A percentile compares a stretch with the other conserved stretches of the same genome.
These are phyloP conservation scores for Skeletonema marinoi DNA, from an alignment of 108 stramenopile genomes.

Conservation along the genomic window DNA sequence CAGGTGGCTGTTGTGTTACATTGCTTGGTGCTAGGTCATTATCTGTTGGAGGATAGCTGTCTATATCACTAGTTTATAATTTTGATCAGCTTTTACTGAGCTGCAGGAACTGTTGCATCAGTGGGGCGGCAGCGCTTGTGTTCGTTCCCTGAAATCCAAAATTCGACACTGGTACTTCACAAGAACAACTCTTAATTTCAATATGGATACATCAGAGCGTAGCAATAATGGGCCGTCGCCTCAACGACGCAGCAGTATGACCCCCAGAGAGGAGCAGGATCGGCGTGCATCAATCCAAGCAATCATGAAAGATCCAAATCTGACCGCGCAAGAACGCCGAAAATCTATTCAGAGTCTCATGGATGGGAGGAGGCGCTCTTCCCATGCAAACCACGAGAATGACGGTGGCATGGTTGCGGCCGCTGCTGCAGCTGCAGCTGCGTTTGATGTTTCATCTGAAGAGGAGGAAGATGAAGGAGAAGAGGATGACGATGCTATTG, in stretches of 20 bases:
- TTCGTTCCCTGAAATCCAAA: not conserved
- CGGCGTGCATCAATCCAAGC: conserved; percentile 81
- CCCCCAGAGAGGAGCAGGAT: conserved; percentile 53
- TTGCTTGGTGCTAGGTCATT: too few species aligned
- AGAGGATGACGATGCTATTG: conserved; percentile 9
- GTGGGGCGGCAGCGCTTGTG: not conserved
- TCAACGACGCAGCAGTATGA: conserved; percentile 38
- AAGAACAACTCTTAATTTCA: not conserved
- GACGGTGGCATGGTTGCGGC: conserved; percentile 2
- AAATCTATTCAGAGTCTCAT: conserved; percentile 81
- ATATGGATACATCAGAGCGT: not conserved
- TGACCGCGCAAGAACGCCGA: conserved; percentile 67
- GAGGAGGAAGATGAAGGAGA: conserved; percentile 13
- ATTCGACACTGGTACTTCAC: not conserved
- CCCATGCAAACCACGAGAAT: conserved; percentile 30
- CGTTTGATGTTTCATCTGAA: conserved; percentile 21
- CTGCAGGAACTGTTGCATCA: not conserved
- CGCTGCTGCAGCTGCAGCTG: conserved; percentile 39
- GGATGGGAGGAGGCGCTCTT: conserved; percentile 85
- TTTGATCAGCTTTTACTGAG: too few species aligned
- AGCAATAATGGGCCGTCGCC: not conserved
- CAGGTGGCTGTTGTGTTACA: too few species aligned
- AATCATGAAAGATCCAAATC: conserved; percentile 67
- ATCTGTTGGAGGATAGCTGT: too few species aligned
- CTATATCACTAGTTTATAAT: too few species aligned